Percentiles rank a stretch among this genome's conserved stretches.
phyloP scores from a whole-genome alignment of 2,329 filamentous ascomycete species.

The Fusarium xyrophilum region DNA sequence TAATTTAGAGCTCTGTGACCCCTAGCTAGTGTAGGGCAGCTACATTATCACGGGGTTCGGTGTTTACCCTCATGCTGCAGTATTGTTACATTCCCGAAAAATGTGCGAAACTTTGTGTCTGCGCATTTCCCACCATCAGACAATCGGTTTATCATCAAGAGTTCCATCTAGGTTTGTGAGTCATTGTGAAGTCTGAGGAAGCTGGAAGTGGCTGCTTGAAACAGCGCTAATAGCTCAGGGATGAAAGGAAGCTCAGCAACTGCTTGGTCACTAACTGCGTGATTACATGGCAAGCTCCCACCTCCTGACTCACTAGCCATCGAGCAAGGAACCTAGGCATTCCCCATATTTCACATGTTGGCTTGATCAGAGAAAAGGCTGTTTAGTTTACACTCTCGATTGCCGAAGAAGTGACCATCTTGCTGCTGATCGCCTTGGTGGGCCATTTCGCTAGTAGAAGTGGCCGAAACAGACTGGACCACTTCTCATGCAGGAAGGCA shows the following conservation, averaged over 20 bases:
- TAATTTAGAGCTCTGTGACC: not conserved
- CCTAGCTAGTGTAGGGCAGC: not conserved
- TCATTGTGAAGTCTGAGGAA: not conserved
- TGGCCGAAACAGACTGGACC: not conserved
- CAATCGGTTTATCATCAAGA: not conserved
- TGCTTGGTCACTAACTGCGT: not conserved
- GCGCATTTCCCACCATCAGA: rapidly evolving
- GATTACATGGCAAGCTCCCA: not conserved
- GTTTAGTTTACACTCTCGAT: not conserved
- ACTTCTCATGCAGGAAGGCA: not conserved
- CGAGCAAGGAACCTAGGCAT: not conserved
- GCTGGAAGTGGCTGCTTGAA: not conserved
- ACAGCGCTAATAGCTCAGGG: not conserved
- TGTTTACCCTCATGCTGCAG: not conserved
- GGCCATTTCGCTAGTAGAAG: not conserved
- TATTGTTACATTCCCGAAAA: not conserved
- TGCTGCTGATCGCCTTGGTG: not conserved
- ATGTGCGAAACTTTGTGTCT: not conserved
- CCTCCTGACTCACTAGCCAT: not conserved
- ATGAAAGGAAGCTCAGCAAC: not conserved
- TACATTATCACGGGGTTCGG: not conserved
- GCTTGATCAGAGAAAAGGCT: not conserved
- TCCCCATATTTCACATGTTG: not conserved
- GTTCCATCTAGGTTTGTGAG: not conserved
- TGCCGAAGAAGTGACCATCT: not conserved